Conservation (phyloP, 805 yeast genomes). For the Yarrowia bubula region DNA sequence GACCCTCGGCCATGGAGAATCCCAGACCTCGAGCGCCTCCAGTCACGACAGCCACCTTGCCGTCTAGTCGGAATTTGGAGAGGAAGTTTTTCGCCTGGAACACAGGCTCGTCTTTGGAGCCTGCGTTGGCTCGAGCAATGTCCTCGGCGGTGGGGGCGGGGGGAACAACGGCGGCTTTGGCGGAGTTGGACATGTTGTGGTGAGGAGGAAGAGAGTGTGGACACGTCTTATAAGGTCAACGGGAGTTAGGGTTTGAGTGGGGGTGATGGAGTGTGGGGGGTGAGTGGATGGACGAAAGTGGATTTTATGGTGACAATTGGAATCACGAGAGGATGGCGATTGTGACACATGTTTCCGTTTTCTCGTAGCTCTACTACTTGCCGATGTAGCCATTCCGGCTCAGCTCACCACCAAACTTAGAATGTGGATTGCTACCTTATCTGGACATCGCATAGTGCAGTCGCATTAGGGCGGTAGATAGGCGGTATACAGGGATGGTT, state of each 20-base stretch:
- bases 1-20: constrained; percentile 58
- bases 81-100: constrained; percentile 42
- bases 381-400: too few species aligned
- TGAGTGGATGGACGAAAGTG: too few species aligned
- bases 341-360: too few species aligned
- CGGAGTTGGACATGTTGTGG: constrained; percentile 32
- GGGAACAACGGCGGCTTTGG: constrained; percentile 43
- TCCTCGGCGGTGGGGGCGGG: constrained; percentile 43
- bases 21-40: constrained; percentile 73
- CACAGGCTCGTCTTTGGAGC: constrained; percentile 37
- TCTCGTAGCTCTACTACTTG: too few species aligned
- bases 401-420: background rate
- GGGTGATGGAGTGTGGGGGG: too few species aligned
- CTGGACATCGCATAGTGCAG: constrained; percentile 24
- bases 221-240: background rate
- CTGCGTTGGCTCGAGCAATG: constrained; percentile 41
- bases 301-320: too few species aligned
- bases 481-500: too few species aligned
- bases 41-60: constrained; percentile 55
- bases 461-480: constrained; percentile 13
- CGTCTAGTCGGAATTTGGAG: constrained; percentile 53
- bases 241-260: too few species aligned
- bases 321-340: too few species aligned
- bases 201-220: background rate
- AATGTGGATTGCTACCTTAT: constrained; percentile 23